Evolutionary conservation across 257 asterid species (phyloP).

Genomic region (Gardenia jasminoides): DNA sequence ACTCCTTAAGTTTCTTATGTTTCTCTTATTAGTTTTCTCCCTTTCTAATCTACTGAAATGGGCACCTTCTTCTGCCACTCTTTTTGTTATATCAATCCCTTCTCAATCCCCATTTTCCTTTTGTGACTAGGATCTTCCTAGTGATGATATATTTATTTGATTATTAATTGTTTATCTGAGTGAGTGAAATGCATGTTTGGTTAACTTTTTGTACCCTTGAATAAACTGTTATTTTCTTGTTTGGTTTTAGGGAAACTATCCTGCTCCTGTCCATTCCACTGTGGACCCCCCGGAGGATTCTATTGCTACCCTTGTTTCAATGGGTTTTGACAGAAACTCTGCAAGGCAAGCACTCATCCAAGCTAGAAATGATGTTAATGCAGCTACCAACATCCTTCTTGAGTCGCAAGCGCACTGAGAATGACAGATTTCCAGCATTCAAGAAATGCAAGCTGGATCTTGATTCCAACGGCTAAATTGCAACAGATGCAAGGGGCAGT

Average conservation of each 20-base stretch:
- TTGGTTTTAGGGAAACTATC: conserved; percentile 52
- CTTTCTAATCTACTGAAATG: background rate
- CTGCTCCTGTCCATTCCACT: conserved; percentile 43
- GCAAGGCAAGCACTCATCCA: conserved; percentile 91
- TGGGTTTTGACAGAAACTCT: conserved; percentile 90
- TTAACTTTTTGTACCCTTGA: background rate
- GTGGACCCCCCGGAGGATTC: conserved; percentile 82
- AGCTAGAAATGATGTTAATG: conserved; percentile 79
- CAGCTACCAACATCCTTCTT: conserved; percentile 90
- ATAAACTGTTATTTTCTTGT: background rate
- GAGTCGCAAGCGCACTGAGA: conserved; percentile 62
- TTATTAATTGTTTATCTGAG: background rate
- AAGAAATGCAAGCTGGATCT: background rate
- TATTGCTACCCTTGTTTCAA: conserved; percentile 64
- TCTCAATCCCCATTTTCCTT: background rate
- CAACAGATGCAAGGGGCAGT: conserved; percentile 3
- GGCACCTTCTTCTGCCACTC: too few relatives aligned
- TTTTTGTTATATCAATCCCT: background rate
- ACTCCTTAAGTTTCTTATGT: background rate
- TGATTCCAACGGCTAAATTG: background rate
- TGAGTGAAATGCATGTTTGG: too few relatives aligned
- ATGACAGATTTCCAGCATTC: background rate
- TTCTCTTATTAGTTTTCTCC: background rate
- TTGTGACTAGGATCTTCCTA: background rate
- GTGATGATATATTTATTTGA: background rate